Percentiles rank a stretch among this genome's conserved stretches.
These are phyloP conservation scores for Nicotiana otophora DNA, from an alignment of 257 asterid genomes.

Conservation along the genomic window DNA sequence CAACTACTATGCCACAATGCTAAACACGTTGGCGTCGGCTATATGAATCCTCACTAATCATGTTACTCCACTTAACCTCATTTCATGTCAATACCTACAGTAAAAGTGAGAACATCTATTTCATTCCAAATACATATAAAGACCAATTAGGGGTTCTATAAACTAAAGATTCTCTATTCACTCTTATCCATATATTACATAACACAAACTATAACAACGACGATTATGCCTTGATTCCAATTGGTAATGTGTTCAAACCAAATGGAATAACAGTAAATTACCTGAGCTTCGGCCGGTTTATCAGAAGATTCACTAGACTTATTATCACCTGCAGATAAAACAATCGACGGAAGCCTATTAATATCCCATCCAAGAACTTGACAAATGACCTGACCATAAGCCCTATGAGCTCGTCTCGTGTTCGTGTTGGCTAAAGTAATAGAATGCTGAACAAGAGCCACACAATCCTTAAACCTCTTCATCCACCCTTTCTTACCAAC, in stretches of 20 bases:
- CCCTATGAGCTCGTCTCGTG: constrained; percentile 49
- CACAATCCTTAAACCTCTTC: constrained; percentile 57
- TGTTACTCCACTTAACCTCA: too few species aligned
- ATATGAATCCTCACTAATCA: too few species aligned
- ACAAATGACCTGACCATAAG: constrained; percentile 56
- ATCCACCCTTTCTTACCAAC: constrained; percentile 37
- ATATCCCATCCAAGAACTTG: constrained; percentile 78
- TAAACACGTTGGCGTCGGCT: too few species aligned
- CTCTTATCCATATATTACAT: neutral
- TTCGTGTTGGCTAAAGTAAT: constrained; percentile 38
- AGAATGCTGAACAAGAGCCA: constrained; percentile 68
- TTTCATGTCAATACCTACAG: too few species aligned
- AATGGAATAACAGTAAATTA: constrained; percentile 3
- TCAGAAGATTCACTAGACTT: neutral
- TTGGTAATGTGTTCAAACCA: neutral
- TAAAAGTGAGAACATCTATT: too few species aligned
- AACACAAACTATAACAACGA: neutral
- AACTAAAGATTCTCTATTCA: neutral
- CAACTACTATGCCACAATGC: too few species aligned
- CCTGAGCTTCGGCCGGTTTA: constrained; percentile 20
- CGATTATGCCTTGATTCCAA: neutral
- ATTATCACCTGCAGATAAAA: constrained; percentile 26
- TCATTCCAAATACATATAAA: neutral
- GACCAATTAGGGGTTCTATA: neutral
- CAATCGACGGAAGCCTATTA: constrained; percentile 38